phyloP scores from a whole-genome alignment of 2,329 filamentous ascomycete species.

The Beauveria brongniartii region DNA sequence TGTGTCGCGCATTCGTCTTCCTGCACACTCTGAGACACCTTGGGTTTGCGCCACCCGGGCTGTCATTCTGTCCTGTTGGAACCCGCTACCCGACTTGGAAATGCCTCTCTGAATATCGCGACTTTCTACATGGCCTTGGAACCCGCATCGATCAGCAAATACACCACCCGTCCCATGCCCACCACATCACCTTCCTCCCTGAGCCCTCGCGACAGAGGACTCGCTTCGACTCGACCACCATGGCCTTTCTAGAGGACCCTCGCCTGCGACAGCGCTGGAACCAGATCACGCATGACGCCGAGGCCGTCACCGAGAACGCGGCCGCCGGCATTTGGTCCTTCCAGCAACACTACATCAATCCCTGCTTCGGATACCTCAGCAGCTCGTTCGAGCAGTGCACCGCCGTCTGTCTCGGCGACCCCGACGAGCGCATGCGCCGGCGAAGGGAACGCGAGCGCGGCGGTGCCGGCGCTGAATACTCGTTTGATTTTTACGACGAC shows the following conservation, averaged over 20 bases:
- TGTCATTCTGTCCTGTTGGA: not conserved
- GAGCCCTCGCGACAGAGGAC: conserved; percentile 6
- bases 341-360: conserved; percentile 74
- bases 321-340: conserved; percentile 86
- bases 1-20: not conserved
- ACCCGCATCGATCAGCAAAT: not conserved
- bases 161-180: not conserved
- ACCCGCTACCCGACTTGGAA: not conserved
- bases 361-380: conserved; percentile 64
- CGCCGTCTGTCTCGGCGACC: conserved; percentile 60
- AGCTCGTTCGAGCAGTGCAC: conserved; percentile 65
- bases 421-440: conserved; percentile 66
- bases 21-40: conserved; percentile 4
- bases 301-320: conserved; percentile 84
- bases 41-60: conserved; percentile 3
- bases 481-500: conserved; percentile 96
- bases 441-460: conserved; percentile 53
- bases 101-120: not conserved
- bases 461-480: conserved; percentile 64
- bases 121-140: not conserved
- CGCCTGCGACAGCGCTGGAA: conserved; percentile 91
- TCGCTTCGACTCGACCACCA: conserved; percentile 20
- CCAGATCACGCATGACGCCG: conserved; percentile 82
- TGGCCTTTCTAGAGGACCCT: conserved; percentile 67
- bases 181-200: not conserved